Evolutionary conservation across 805 yeast genomes (phyloP).

Genomic region (Hanseniaspora pseudoguilliermondii): DNA sequence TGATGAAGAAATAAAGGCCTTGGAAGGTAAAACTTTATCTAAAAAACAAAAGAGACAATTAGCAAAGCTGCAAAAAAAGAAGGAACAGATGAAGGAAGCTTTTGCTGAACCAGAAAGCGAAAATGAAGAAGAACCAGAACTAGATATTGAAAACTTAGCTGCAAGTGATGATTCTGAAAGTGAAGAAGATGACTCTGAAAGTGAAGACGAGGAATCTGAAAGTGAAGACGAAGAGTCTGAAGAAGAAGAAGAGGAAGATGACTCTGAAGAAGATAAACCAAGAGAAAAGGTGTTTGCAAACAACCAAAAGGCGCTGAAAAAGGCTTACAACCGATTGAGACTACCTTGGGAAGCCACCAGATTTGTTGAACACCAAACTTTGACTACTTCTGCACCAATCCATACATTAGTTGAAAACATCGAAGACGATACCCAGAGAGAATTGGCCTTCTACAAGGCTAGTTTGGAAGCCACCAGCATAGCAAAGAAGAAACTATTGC

Average conservation of each 20-base stretch:
- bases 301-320: slow-evolving; percentile 70
- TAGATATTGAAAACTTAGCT: slow-evolving; percentile 43
- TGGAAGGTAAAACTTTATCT: slow-evolving; percentile 38
- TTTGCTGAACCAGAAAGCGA: slow-evolving; percentile 35
- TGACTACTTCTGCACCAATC: slow-evolving; percentile 47
- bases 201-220: slow-evolving; percentile 28
- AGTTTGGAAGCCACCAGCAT: slow-evolving; percentile 70
- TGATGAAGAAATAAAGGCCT: slow-evolving; percentile 14
- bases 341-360: slow-evolving; percentile 48
- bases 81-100: slow-evolving; percentile 22
- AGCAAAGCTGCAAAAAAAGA: slow-evolving; percentile 24
- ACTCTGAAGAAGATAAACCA: slow-evolving; percentile 91
- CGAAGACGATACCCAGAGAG: slow-evolving; percentile 92
- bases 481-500: slow-evolving; percentile 53
- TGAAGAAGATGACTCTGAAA: slow-evolving; percentile 27
- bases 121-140: slow-evolving; percentile 34
- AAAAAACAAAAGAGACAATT: slow-evolving; percentile 51
- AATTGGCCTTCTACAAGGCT: slow-evolving; percentile 88
- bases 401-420: slow-evolving; percentile 68
- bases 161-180: slow-evolving; percentile 40
- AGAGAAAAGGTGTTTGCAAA: slow-evolving; percentile 80
- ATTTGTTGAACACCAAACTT: slow-evolving; percentile 73
- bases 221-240: slow-evolving; percentile 31
- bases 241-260: slow-evolving; percentile 58
- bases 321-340: slow-evolving; percentile 52